Percentiles rank a stretch among this genome's conserved stretches.
Conservation (phyloP, 1,284 basidiomycete species). For the Puccinia polysora region DNA sequence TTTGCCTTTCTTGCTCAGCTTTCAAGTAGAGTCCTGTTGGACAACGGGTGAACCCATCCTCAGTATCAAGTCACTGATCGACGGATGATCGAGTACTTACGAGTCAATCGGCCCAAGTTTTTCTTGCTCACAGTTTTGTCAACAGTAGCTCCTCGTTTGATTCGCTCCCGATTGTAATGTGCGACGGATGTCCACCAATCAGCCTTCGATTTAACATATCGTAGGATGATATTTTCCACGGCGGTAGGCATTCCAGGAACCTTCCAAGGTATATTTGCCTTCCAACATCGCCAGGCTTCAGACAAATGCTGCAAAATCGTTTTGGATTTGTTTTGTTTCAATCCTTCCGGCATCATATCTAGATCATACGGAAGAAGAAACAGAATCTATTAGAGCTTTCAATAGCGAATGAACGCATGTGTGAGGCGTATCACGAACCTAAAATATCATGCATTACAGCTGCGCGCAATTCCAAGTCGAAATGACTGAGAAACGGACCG, state of each 20-base stretch:
- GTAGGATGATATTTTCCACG: conserved; percentile 97
- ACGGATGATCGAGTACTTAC: conserved; percentile 54
- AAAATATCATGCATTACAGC: conserved; percentile 98
- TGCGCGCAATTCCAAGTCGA: conserved; percentile 92
- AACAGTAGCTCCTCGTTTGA: conserved; percentile 91
- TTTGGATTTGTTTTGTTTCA: conserved; percentile 98
- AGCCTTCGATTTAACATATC: conserved; percentile 98
- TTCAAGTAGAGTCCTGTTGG: conserved; percentile 76
- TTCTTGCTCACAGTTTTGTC: conserved; percentile 99
- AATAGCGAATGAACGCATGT: conserved; percentile 55
- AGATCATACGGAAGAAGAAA: conserved; percentile 15
- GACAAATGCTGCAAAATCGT: conserved; percentile 96
- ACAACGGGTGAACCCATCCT: conserved; percentile 52
- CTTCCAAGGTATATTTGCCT: conserved; percentile 98
- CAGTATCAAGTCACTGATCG: background rate
- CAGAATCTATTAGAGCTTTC: background rate
- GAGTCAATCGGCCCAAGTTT: conserved; percentile 82
- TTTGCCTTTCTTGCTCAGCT: conserved; percentile 94
- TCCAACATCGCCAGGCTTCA: conserved; percentile 94
- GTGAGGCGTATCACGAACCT: conserved; percentile 58
- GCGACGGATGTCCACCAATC: conserved; percentile 97
- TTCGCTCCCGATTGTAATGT: conserved; percentile 89
- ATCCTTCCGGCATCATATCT: conserved; percentile 89
- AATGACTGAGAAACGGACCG: conserved; percentile 69
- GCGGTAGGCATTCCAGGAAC: conserved; percentile 96